Evolutionary conservation across 768 basidiomycete species (phyloP), one percentile per base, ranked within the genome.

Genomic region (Filobasidium floriforme): DNA sequence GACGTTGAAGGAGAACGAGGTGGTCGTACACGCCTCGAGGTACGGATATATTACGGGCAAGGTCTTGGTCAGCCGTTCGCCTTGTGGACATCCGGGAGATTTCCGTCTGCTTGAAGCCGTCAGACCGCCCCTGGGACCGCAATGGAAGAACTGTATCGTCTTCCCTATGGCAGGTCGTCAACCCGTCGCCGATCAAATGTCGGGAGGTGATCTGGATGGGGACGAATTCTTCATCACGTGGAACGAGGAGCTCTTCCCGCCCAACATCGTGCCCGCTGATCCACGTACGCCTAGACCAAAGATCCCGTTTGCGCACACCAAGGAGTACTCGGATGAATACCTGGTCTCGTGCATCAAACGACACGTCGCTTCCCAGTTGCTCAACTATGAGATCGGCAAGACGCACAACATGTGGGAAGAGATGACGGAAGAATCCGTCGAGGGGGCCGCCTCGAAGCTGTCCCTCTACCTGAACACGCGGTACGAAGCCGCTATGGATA

Each of bases 121-220:
- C 41, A 74, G 28, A 63, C 46, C 49, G 28, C 49, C 62, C 7
- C 37, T 52, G 11, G 46, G 49, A 24, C 32, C 32, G 10, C 32
- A 29, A 5, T 63, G 24, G 22, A 15, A 29, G 49, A 29, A 63
- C 28, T 63, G 62, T 44, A 52, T 63, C 43, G 74, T 75, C 5
- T 75, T 75, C 57, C 65, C 74, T 22, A 52, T 65, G 0, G 52
- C 52, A 1, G 72, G 74, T 7, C 7, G 51, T 4, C 69, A 63
- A 44, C 73, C 73, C 19, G 65, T 71, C 29, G 22, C 74, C 9
- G 72, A 74, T 60, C 62, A 62, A 15, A 75, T 75, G 73, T 69
- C 70, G 11, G 72, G 72, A 63, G 74, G 73, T 11, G 73, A 75
- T 52, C 73, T 74, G 6, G 74, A 75, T 46, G 74, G 74, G 49